phyloP scores from a whole-genome alignment of 108 stramenopile genomes.

The Conticribra weissflogii region DNA sequence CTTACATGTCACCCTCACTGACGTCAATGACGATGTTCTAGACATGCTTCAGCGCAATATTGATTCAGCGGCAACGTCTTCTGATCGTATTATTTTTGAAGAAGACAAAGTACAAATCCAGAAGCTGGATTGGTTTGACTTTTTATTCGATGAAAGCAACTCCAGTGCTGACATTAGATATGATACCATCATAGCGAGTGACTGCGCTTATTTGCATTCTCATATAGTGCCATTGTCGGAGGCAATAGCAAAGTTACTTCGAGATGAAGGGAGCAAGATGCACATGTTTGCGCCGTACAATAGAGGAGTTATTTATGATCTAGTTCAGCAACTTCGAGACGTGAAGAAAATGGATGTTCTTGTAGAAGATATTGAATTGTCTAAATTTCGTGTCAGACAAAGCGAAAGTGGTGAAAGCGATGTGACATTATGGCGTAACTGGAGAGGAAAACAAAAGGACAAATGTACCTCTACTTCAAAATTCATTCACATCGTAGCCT shows the following conservation, averaged over 20 bases:
- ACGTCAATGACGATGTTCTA: constrained; percentile 54
- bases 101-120: constrained; percentile 31
- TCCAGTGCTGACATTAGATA: constrained; percentile 16
- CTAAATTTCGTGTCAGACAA: constrained; percentile 47
- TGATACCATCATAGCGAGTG: constrained; percentile 72
- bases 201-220: constrained; percentile 53
- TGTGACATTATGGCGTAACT: too few relatives aligned
- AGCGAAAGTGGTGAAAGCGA: background rate
- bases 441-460: too few relatives aligned
- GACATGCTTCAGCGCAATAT: constrained; percentile 54
- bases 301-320: constrained; percentile 49
- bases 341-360: constrained; percentile 37
- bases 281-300: constrained; percentile 70
- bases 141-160: constrained; percentile 1
- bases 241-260: constrained; percentile 17
- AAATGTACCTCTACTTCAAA: background rate
- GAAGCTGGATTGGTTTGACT: constrained; percentile 55
- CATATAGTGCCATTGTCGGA: constrained; percentile 29
- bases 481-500: background rate
- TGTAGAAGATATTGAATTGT: constrained; percentile 54
- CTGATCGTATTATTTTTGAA: background rate
- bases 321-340: constrained; percentile 37
- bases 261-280: background rate
- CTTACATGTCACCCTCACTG: constrained; percentile 55
- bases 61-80: constrained; percentile 6